Conservation (phyloP, 176 grass and related monocot genomes). For the Hordeum marinum region DNA sequence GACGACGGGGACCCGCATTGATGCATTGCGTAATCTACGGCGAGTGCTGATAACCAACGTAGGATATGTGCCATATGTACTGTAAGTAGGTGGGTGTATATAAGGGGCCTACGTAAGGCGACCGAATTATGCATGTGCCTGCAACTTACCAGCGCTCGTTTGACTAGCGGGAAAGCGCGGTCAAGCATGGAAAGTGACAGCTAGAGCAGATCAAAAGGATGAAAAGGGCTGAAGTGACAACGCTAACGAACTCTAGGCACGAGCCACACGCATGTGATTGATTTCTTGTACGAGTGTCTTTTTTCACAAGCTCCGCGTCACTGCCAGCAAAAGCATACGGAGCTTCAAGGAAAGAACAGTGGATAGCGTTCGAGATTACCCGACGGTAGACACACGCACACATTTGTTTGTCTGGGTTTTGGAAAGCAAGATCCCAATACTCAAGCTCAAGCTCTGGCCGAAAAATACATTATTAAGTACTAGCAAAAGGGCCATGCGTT, state of each 20-base stretch:
- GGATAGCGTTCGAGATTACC: no score
- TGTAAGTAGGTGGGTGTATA: no score
- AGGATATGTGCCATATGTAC: neutral
- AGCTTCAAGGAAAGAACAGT: no score
- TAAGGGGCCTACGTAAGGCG: neutral
- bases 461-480: no score
- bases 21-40: neutral
- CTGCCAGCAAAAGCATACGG: no score
- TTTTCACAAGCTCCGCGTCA: neutral
- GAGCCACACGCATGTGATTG: neutral
- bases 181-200: neutral
- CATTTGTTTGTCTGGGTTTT: no score
- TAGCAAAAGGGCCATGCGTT: no score
- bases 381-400: no score
- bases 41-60: no score
- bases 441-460: no score
- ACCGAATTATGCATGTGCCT: neutral
- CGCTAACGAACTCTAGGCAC: neutral
- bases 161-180: neutral
- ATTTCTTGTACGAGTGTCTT: neutral
- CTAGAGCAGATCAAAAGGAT: neutral
- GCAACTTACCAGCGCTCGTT: neutral
- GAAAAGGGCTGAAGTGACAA: conserved; percentile 8
- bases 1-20: neutral
- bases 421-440: no score